A percentile compares a stretch with the other conserved stretches of the same genome.
Conservation (phyloP, 306 rosid species). For the Dryas alaskensis region DNA sequence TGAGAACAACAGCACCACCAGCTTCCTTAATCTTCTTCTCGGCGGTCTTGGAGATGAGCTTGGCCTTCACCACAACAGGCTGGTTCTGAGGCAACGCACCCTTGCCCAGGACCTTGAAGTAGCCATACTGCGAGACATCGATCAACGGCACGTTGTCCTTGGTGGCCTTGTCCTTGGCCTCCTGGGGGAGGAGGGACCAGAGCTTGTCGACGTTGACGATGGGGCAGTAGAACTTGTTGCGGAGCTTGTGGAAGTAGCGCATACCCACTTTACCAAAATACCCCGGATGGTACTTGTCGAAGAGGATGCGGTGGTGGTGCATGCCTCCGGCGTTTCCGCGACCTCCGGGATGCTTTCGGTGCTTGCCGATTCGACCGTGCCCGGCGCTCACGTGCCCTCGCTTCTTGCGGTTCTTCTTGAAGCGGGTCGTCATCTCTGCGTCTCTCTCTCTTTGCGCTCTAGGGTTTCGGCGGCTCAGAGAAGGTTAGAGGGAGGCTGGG, state of each 20-base stretch:
- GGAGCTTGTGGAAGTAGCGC: constrained; percentile 83
- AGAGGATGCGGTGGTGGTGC: constrained; percentile 92
- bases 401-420: constrained; percentile 96
- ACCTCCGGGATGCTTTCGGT: constrained; percentile 88
- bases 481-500: constrained; percentile 9
- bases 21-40: constrained; percentile 94
- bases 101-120: constrained; percentile 74
- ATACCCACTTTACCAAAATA: constrained; percentile 86
- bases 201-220: constrained; percentile 79
- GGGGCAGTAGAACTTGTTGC: constrained; percentile 71
- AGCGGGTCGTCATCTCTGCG: constrained; percentile 66
- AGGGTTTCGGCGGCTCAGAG: constrained; percentile 44
- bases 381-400: constrained; percentile 92
- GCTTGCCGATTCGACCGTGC: constrained; percentile 80
- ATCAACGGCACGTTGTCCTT: constrained; percentile 56
- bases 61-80: constrained; percentile 77
- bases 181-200: constrained; percentile 69
- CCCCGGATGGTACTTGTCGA: constrained; percentile 92
- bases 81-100: constrained; percentile 56
- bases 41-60: constrained; percentile 68
- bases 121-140: constrained; percentile 68
- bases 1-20: constrained; percentile 79
- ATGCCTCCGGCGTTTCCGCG: constrained; percentile 92
- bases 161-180: constrained; percentile 65
- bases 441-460: constrained; percentile 12